Conservation (phyloP, 2,329 filamentous ascomycete genomes). For the Xylariaceae sp. region DNA sequence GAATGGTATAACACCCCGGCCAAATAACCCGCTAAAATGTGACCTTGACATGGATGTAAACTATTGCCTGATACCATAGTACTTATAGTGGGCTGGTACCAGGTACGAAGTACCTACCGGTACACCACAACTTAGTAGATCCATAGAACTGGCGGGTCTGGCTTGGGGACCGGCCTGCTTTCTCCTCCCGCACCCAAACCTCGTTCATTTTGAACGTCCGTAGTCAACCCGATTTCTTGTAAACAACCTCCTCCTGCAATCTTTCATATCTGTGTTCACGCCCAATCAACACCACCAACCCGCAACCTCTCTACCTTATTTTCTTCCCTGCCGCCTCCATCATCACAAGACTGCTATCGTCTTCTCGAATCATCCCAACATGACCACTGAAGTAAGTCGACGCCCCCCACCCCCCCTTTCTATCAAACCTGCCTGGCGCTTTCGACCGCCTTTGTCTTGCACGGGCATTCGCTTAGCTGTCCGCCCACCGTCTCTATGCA, state of each 20-base stretch:
- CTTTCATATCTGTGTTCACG: slow-evolving; percentile 15
- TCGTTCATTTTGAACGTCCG: slow-evolving; percentile 31
- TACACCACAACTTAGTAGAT: background rate
- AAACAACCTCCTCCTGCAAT: slow-evolving; percentile 29
- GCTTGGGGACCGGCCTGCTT: slow-evolving; percentile 15
- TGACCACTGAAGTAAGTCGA: slow-evolving; percentile 34
- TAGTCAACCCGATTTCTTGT: slow-evolving; percentile 26
- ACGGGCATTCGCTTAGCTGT: background rate
- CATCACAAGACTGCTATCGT: slow-evolving; percentile 15
- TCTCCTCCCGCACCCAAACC: slow-evolving; percentile 28
- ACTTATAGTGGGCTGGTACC: slow-evolving; percentile 2
- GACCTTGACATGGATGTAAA: too few relatives aligned
- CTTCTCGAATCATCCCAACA: slow-evolving; percentile 25
- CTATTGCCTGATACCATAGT: too few relatives aligned
- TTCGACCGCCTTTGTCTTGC: slow-evolving; percentile 11
- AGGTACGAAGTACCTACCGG: background rate
- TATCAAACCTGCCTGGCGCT: slow-evolving; percentile 21
- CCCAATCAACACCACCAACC: slow-evolving; percentile 13
- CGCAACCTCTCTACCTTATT: background rate
- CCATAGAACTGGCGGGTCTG: slow-evolving; percentile 15
- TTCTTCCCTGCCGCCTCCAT: slow-evolving; percentile 5
- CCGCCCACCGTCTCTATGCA: slow-evolving; percentile 6
- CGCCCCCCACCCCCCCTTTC: slow-evolving; percentile 19
- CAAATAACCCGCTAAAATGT: too few relatives aligned
- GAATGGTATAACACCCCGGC: too few relatives aligned